Evolutionary conservation across 2,329 filamentous ascomycete species (phyloP).

Genomic region (Alternaria consortialis): DNA sequence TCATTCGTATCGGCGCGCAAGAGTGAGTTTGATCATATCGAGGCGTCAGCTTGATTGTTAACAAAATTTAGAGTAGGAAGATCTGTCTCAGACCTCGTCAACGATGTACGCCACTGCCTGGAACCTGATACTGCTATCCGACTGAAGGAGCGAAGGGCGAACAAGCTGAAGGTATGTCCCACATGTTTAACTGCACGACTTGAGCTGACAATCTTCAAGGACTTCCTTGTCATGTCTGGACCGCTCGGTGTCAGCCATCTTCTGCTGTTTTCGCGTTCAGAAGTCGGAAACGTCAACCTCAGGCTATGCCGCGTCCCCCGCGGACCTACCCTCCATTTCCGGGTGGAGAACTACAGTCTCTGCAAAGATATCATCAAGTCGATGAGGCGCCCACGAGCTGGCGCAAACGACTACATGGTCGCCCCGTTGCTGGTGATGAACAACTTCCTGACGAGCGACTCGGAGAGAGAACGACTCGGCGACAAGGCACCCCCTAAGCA

Average conservation of each 20-base stretch:
- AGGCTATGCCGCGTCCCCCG: conserved; percentile 86
- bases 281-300: conserved; percentile 90
- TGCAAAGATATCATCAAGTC: conserved; percentile 88
- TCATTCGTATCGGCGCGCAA: conserved; percentile 93
- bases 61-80: conserved; percentile 69
- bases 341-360: conserved; percentile 92
- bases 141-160: conserved; percentile 66
- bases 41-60: background rate
- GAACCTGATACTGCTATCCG: conserved; percentile 91
- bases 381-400: conserved; percentile 82
- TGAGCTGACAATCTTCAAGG: conserved; percentile 85
- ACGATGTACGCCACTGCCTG: conserved; percentile 93
- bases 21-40: conserved; percentile 56
- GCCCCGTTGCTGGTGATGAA: conserved; percentile 98
- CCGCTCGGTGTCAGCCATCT: conserved; percentile 93
- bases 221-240: conserved; percentile 95
- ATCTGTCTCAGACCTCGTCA: conserved; percentile 88
- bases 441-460: conserved; percentile 78
- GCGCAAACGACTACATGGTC: conserved; percentile 80
- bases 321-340: conserved; percentile 92
- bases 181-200: conserved; percentile 69
- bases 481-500: conserved; percentile 83
- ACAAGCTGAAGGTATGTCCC: conserved; percentile 14
- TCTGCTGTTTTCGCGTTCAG: conserved; percentile 89
- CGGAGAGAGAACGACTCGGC: conserved; percentile 40